Evolutionary conservation across 2,329 filamentous ascomycete genomes (phyloP), one percentile per base, ranked within the genome.

Genomic region (Rhynchosporium secalis): DNA sequence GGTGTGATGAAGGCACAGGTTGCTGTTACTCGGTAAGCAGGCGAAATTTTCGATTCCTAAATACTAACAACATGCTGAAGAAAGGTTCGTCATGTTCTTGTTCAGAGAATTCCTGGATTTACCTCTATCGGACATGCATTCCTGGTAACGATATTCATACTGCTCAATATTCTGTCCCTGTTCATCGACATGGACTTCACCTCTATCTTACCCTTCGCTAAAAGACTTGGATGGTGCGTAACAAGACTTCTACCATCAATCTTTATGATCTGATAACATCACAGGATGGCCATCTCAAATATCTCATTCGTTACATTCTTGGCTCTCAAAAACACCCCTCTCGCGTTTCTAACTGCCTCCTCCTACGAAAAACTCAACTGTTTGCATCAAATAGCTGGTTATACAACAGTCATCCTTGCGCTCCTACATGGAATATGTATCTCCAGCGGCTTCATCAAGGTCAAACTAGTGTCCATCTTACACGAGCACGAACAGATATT

Each of bases 321-420:
- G 15, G 77, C 80, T 1, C 75, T 86, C 47, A 86, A 85, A 67
- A 85, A 86, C 68, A 86, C 83, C 0, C 84, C 83, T 0, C 71
- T 86, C 20, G 80, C 80, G 0, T 78, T 79, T 62, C 66, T 87
- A 10, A 81, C 80, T 1, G 74, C 78, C 1, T 82, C 80, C 68
- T 85, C 83, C 4, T 84, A 87, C 70, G 84, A 86, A 63, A 78
- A 81, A 26, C 78, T 87, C 57, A 86, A 85, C 67, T 76, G 81
- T 55, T 76, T 87, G 2, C 84, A 87, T 67, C 80, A 81, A 62
- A 74, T 82, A 20, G 77, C 79, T 3, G 83, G 83, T 2, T 82
- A 79, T 66, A 77, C 76, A 6, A 79, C 81, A 20, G 76, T 85
- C 31, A 61, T 76, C 40, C 75, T 76, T 40, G 72, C 79, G 62